Percentiles rank a stretch among this genome's conserved stretches.
These are phyloP conservation scores for Kluyveromyces aestuarii DNA, from an alignment of 805 yeast species.

Conservation along the genomic window DNA sequence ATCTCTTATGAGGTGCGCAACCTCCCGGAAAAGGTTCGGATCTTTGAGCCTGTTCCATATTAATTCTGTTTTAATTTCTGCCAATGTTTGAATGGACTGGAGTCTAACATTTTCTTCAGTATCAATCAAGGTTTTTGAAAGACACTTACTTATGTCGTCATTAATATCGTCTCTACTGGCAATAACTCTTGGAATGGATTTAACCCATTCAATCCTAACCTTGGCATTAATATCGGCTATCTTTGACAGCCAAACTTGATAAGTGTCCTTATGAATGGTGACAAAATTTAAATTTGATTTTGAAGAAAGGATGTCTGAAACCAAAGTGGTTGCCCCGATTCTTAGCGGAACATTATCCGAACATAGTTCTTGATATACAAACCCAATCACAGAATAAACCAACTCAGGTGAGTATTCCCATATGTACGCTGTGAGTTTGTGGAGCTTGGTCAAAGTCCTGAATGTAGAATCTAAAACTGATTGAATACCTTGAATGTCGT, in stretches of 20 bases:
- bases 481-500: slow-evolving; percentile 9
- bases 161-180: slow-evolving; percentile 36
- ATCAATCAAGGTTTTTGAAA: slow-evolving; percentile 64
- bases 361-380: slow-evolving; percentile 68
- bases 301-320: slow-evolving; percentile 53
- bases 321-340: slow-evolving; percentile 58
- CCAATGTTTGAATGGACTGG: slow-evolving; percentile 45
- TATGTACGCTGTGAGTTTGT: slow-evolving; percentile 50
- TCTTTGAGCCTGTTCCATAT: slow-evolving; percentile 42
- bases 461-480: slow-evolving; percentile 10
- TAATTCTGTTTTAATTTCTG: slow-evolving; percentile 36
- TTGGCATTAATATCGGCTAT: slow-evolving; percentile 55
- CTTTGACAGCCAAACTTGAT: slow-evolving; percentile 66
- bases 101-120: slow-evolving; percentile 65
- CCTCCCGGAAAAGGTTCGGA: slow-evolving; percentile 39
- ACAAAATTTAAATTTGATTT: slow-evolving; percentile 48
- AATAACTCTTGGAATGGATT: slow-evolving; percentile 43
- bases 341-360: slow-evolving; percentile 61
- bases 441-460: slow-evolving; percentile 50
- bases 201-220: slow-evolving; percentile 66
- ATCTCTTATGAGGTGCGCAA: slow-evolving; percentile 63
- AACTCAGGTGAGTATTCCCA: slow-evolving; percentile 78
- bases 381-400: slow-evolving; percentile 63
- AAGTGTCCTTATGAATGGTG: slow-evolving; percentile 48
- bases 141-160: slow-evolving; percentile 45